These are phyloP conservation scores for Pinus albicaulis DNA, from an alignment of 75 land plant genomes.

Conservation along the genomic window DNA sequence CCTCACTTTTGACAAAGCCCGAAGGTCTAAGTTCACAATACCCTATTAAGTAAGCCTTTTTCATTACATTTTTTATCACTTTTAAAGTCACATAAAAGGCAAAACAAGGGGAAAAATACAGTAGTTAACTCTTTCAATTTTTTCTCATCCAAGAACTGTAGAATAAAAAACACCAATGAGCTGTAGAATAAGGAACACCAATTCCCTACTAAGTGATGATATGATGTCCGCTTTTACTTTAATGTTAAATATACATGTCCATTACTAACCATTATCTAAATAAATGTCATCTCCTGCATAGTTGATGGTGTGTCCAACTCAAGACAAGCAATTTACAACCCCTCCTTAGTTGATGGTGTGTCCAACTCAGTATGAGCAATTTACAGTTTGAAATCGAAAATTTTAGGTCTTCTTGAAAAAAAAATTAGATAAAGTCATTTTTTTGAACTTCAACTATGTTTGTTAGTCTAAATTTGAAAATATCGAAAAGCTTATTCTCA, in stretches of 20 bases:
- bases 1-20: too few relatives aligned
- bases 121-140: too few relatives aligned
- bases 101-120: neutral
- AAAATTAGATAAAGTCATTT: too few relatives aligned
- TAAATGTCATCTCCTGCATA: neutral
- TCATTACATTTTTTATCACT: neutral
- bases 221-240: slow-evolving; percentile 15
- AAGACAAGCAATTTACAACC: neutral
- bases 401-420: neutral
- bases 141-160: slow-evolving; percentile 73
- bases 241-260: neutral
- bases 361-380: too few relatives aligned
- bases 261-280: neutral
- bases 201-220: slow-evolving; percentile 69
- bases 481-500: too few relatives aligned
- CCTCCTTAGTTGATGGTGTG: neutral
- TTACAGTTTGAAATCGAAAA: neutral
- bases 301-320: too few relatives aligned
- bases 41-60: too few relatives aligned
- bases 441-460: neutral
- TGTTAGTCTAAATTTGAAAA: neutral
- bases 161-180: slow-evolving; percentile 65
- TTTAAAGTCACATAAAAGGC: neutral
- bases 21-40: too few relatives aligned
- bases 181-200: slow-evolving; percentile 71